Conservation (phyloP, 768 basidiomycete species). For the Russula sp. region DNA sequence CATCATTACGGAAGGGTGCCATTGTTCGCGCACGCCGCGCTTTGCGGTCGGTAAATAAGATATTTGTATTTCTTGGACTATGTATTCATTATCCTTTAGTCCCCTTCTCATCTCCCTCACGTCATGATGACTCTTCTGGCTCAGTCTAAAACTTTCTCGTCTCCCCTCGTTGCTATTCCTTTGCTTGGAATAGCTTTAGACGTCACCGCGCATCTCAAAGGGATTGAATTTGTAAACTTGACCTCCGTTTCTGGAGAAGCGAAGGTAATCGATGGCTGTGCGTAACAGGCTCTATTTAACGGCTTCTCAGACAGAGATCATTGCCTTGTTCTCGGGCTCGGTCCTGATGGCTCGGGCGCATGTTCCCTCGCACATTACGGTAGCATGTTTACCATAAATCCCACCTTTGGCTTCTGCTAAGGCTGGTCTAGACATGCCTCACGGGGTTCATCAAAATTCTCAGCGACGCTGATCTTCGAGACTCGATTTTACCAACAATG, state of each 20-base stretch:
- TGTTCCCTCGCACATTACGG: conserved; percentile 58
- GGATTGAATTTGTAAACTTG: conserved; percentile 44
- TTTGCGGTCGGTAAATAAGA: conserved; percentile 55
- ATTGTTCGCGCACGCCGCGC: conserved; percentile 62
- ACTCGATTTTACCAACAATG: conserved; percentile 61
- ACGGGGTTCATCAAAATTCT: conserved; percentile 64
- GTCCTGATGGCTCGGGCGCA: conserved; percentile 66
- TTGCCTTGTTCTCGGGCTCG: conserved; percentile 55
- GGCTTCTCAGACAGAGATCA: conserved; percentile 49
- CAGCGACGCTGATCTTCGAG: conserved; percentile 48
- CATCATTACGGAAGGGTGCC: conserved; percentile 57
- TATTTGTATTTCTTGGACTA: background rate
- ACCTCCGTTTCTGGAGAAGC: conserved; percentile 45
- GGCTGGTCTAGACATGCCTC: conserved; percentile 42
- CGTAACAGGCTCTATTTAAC: background rate
- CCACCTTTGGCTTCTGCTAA: conserved; percentile 15
- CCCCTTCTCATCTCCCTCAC: conserved; percentile 44
- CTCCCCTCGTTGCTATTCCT: conserved; percentile 43
- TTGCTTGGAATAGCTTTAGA: conserved; percentile 69
- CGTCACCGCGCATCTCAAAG: conserved; percentile 66
- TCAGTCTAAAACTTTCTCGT: conserved; percentile 49
- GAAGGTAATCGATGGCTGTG: conserved; percentile 41
- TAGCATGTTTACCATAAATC: conserved; percentile 36
- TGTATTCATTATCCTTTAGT: conserved; percentile 29
- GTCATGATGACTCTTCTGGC: conserved; percentile 56